Evolutionary conservation across 306 rosid genomes (phyloP).

Genomic region (Vigna nakashimae): DNA sequence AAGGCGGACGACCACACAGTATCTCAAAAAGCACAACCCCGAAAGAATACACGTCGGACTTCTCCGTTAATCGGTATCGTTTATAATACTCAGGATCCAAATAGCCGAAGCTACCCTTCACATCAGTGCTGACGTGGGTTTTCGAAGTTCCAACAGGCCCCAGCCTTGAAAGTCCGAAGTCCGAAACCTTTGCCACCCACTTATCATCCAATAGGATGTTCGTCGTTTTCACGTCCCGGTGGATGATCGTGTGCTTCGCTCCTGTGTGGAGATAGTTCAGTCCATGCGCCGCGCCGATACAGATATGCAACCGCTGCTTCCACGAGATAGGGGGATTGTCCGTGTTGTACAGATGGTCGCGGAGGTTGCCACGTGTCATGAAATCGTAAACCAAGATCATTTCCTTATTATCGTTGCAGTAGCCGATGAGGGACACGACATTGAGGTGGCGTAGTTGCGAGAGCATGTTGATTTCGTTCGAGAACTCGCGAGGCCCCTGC

Average conservation of each 20-base stretch:
- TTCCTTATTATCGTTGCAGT: conserved; percentile 50
- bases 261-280: conserved; percentile 61
- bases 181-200: conserved; percentile 56
- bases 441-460: conserved; percentile 52
- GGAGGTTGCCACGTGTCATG: conserved; percentile 59
- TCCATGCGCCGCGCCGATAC: conserved; percentile 56
- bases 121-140: too few species aligned
- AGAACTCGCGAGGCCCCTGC: conserved; percentile 51
- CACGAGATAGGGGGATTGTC: conserved; percentile 41
- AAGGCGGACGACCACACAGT: too few species aligned
- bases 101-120: too few species aligned
- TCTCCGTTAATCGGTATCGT: too few species aligned
- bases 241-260: conserved; percentile 49
- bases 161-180: conserved; percentile 58
- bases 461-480: conserved; percentile 56
- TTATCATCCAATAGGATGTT: conserved; percentile 61
- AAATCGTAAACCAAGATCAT: conserved; percentile 57
- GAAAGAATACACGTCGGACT: too few species aligned
- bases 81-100: too few species aligned
- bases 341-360: conserved; percentile 54
- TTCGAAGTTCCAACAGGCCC: conserved; percentile 36
- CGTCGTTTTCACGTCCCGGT: conserved; percentile 67
- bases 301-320: conserved; percentile 56
- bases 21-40: too few species aligned
- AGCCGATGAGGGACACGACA: conserved; percentile 51